Evolutionary conservation across 177 flowering plant species (phyloP), one percentile per base, ranked within the genome.

Genomic region (Tripterygium wilfordii): DNA sequence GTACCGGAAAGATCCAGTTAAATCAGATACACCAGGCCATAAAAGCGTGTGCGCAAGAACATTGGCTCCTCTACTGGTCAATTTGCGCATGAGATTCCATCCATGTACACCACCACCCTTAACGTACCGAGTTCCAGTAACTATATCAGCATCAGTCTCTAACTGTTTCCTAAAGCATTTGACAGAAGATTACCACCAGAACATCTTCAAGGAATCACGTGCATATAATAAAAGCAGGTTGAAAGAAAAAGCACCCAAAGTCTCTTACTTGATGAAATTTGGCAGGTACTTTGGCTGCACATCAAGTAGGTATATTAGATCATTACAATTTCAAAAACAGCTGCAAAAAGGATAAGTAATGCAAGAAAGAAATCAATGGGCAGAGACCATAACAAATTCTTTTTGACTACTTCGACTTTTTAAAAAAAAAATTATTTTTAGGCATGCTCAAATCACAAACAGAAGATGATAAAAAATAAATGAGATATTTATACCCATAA

Each of bases 21-120:
- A 67, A 63, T 94, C 99, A 29, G 99, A 94, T 52, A 89, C 99
- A 40, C 99, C 99, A 42, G 97, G 97, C 99, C 96, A 89, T 9
- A 94, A 63, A 62, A 94, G 67, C 33, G 99, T 94, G 17, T 94
- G 97, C 19, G 97, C 97, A 43, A 89, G 96, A 54, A 89, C 96
- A 76, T 89, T 89, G 20, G 99, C 99, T 49, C 97, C 97, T 42
- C 99, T 79, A 60, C 99, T 87, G 5, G 99, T 94, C 64, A 94
- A 65, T 60, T 94, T 94, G 47, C 97, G 95, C 97, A 84, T 86
- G 36, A 94, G 83, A 62, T 69, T 94, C 99, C 97, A 94, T n/a
- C 99, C 97, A 63, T 89, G 96, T 22, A 94, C 96, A 49, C 97
- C 97, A 44, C 99, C 99, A 62, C 97, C 95, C 65, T 54, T 65